A percentile compares a stretch with the other conserved stretches of the same genome.
Conservation (phyloP, 1,284 basidiomycete genomes). For the Microbotryomycetes sp. region DNA sequence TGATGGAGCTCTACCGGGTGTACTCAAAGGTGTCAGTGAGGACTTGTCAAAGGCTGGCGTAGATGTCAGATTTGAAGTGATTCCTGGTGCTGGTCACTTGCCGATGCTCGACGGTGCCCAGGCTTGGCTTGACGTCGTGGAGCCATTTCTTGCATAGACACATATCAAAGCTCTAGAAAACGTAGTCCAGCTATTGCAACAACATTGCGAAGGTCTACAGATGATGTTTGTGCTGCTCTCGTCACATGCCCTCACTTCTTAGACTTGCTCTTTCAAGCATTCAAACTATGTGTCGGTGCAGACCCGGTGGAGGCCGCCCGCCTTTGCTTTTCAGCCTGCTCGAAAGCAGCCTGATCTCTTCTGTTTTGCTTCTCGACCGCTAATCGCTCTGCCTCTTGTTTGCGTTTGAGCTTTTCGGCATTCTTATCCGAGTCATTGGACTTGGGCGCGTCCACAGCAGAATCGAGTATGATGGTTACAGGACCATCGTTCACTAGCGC, state of each 20-base stretch:
- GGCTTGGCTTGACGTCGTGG: slow-evolving; percentile 26
- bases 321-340: slow-evolving; percentile 9
- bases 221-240: too few species aligned
- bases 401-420: neutral
- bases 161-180: too few species aligned
- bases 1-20: slow-evolving; percentile 43
- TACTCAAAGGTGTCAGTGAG: slow-evolving; percentile 37
- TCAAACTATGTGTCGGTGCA: too few species aligned
- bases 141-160: slow-evolving; percentile 20
- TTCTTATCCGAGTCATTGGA: neutral
- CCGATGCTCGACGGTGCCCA: slow-evolving; percentile 41
- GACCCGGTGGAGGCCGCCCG: too few species aligned
- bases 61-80: slow-evolving; percentile 36
- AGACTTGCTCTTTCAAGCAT: too few species aligned
- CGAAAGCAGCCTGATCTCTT: neutral
- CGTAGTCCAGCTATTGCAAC: too few species aligned
- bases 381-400: slow-evolving; percentile 9
- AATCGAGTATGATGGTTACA: slow-evolving; percentile 33
- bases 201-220: too few species aligned
- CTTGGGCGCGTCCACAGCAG: slow-evolving; percentile 13
- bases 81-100: slow-evolving; percentile 42
- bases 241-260: too few species aligned
- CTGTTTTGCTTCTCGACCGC: neutral
- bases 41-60: slow-evolving; percentile 37
- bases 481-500: slow-evolving; percentile 33